Percentiles rank a stretch among this genome's conserved stretches.
These are phyloP conservation scores for Stereocaulon alpinum DNA, from an alignment of 495 filamentous ascomycete species.

Conservation along the genomic window DNA sequence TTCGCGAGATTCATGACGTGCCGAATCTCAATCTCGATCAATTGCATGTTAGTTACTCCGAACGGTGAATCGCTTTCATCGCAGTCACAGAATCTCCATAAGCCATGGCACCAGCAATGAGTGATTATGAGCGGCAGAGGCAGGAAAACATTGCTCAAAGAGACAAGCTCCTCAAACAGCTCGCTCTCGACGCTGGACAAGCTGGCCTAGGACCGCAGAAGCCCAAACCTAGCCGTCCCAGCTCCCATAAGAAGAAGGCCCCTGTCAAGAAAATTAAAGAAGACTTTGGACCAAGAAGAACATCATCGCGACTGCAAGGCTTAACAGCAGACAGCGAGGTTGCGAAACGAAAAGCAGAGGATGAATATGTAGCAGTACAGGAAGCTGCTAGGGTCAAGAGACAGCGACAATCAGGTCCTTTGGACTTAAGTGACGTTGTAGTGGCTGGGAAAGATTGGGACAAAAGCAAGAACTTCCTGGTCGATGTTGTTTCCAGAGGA, in stretches of 20 bases:
- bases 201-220: slow-evolving; percentile 39
- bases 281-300: slow-evolving; percentile 46
- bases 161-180: slow-evolving; percentile 53
- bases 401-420: slow-evolving; percentile 57
- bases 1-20: neutral
- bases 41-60: neutral
- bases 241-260: slow-evolving; percentile 40
- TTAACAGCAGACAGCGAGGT: slow-evolving; percentile 60
- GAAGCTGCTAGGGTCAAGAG: slow-evolving; percentile 60
- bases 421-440: slow-evolving; percentile 66
- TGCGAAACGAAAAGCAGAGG: slow-evolving; percentile 71
- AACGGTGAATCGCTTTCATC: too few relatives aligned
- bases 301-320: slow-evolving; percentile 55
- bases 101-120: slow-evolving; percentile 32
- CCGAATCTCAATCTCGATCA: neutral
- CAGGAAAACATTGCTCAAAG: slow-evolving; percentile 67
- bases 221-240: slow-evolving; percentile 24
- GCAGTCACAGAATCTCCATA: too few relatives aligned
- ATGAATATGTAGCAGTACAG: slow-evolving; percentile 50
- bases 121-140: slow-evolving; percentile 59
- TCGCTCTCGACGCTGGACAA: slow-evolving; percentile 41
- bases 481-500: slow-evolving; percentile 53
- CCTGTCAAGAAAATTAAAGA: slow-evolving; percentile 40
- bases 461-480: slow-evolving; percentile 41
- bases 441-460: slow-evolving; percentile 59